Percentiles rank a stretch among this genome's conserved stretches.
Evolutionary conservation across 1,284 basidiomycete species (phyloP).

Genomic region (Sporisorium scitamineum): DNA sequence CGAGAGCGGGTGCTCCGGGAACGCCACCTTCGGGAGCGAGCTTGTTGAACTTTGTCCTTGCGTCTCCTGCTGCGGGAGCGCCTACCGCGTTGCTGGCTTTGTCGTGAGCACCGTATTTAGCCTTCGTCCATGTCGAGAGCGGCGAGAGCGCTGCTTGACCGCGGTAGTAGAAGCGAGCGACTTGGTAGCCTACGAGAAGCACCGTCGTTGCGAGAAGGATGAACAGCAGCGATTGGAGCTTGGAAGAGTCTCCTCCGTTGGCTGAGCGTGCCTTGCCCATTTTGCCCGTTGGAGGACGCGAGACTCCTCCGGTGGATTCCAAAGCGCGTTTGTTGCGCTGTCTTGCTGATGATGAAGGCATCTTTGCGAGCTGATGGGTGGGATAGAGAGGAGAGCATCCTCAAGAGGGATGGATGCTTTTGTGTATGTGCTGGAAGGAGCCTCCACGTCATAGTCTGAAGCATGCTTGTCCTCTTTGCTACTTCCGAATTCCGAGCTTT

Average conservation of each 20-base stretch:
- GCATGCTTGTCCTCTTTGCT: slow-evolving; percentile 18
- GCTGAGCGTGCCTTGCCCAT: slow-evolving; percentile 14
- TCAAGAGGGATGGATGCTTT: background rate
- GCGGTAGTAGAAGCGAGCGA: slow-evolving; percentile 45
- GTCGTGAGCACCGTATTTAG: slow-evolving; percentile 37
- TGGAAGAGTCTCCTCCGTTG: slow-evolving; percentile 11
- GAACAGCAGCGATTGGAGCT: slow-evolving; percentile 40
- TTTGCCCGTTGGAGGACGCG: slow-evolving; percentile 16
- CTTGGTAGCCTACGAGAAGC: slow-evolving; percentile 33
- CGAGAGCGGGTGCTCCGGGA: slow-evolving; percentile 36
- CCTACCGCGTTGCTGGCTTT: slow-evolving; percentile 9
- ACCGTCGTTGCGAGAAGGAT: slow-evolving; percentile 36
- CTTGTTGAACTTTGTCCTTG: slow-evolving; percentile 37
- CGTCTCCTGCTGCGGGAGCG: slow-evolving; percentile 5
- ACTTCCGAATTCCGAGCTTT: slow-evolving; percentile 14
- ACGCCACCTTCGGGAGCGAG: slow-evolving; percentile 36
- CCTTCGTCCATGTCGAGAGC: slow-evolving; percentile 35
- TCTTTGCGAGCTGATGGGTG: background rate
- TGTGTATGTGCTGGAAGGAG: background rate
- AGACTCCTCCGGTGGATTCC: slow-evolving; percentile 33
- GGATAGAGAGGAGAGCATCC: background rate
- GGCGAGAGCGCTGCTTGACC: slow-evolving; percentile 27
- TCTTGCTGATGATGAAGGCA: slow-evolving; percentile 43
- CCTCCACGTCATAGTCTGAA: slow-evolving; percentile 40
- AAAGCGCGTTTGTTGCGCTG: slow-evolving; percentile 50